Base-by-base conservation (phyloP, 2,329 filamentous ascomycete genomes). In the Zasmidium angulare region DNA sequence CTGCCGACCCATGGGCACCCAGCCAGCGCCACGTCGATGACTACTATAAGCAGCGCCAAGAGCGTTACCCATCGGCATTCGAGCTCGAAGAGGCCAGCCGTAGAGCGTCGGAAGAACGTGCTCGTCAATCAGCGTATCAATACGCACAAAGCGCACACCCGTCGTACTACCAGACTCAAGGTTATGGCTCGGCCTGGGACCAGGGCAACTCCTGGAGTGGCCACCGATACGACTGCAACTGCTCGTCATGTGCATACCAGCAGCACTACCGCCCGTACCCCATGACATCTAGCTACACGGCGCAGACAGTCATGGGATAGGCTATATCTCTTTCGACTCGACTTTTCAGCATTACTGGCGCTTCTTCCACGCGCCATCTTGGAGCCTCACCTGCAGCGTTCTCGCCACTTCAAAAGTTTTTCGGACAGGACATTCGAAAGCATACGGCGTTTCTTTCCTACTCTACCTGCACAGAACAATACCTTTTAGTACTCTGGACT, bases 251-350 rank as follows among this genome's bases (percentile, higher is more conserved):
- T 58, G 61, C 65, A 24, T 73, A 73, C 58, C 68, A 71, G 59
- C 64, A 68, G 21, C 71, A 74, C 59, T 73, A 71, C 56, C 71
- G 72, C 17, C 64, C 70, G 40, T 74, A 73, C 59, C 63, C 67
- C 20, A 68, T 71, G 64, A 61, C 68, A 29, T 67, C 71, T 9
- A 64, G 65, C 59, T 74, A 72, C 60, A 60, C 68, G 24, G 65
- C 71, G 48, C 71, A 74, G 64, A 70, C 72, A n/a, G 71, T 74
- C 54, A 72, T 73, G 65, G 72, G 72, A n/a, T 74, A 61, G 54
- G 46, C 26, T 11, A 7, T n/a, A 19, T 48, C 40, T 48, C 40
- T 46, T 55, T 55, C 26, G 22, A 20, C 46, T 2, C 43, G 22
- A 22, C 29, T 50, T n/a, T n/a, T 52, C 47, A 50, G 53, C 58